Percentiles rank a stretch among this genome's conserved stretches.
These are phyloP conservation scores for Suhomyces wounanorum DNA, from an alignment of 1,139 yeast genomes.

Conservation along the genomic window DNA sequence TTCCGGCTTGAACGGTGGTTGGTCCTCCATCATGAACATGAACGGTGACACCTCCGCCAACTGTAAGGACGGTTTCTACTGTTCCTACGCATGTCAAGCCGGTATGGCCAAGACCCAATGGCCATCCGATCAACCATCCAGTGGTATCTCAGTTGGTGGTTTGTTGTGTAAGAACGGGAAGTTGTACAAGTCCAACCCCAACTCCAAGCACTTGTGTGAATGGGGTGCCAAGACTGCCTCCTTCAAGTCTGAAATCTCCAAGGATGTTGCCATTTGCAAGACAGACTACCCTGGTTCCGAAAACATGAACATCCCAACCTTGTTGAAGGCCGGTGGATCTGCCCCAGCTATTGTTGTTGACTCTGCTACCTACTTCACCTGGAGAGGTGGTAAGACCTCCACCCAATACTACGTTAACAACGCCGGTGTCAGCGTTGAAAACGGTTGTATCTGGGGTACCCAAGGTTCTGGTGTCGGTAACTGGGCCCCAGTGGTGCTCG, in stretches of 20 bases:
- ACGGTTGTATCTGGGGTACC: constrained; percentile 79
- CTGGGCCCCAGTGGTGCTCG: constrained; percentile 82
- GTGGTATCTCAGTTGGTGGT: constrained; percentile 82
- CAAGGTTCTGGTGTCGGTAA: constrained; percentile 68
- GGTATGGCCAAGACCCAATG: constrained; percentile 92
- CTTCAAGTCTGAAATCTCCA: constrained; percentile 55
- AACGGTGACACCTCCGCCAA: constrained; percentile 65
- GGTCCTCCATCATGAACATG: constrained; percentile 68
- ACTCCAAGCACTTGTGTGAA: constrained; percentile 65
- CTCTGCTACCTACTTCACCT: constrained; percentile 58
- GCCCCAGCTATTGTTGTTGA: constrained; percentile 68
- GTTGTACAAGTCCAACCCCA: constrained; percentile 66
- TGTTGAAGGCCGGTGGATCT: constrained; percentile 58
- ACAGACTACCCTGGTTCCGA: constrained; percentile 90
- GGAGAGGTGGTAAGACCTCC: constrained; percentile 69
- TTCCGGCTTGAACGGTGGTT: constrained; percentile 63
- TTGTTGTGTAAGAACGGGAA: constrained; percentile 67
- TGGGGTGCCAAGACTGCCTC: constrained; percentile 71
- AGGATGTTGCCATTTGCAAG: constrained; percentile 76
- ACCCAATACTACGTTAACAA: constrained; percentile 81
- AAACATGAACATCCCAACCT: constrained; percentile 82
- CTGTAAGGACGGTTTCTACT: constrained; percentile 75
- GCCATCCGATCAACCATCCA: constrained; percentile 71
- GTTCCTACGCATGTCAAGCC: constrained; percentile 85
- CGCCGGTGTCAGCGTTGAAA: constrained; percentile 72